Base-by-base conservation (phyloP, 2,329 filamentous ascomycete species). In the Sclerotinia minor region DNA sequence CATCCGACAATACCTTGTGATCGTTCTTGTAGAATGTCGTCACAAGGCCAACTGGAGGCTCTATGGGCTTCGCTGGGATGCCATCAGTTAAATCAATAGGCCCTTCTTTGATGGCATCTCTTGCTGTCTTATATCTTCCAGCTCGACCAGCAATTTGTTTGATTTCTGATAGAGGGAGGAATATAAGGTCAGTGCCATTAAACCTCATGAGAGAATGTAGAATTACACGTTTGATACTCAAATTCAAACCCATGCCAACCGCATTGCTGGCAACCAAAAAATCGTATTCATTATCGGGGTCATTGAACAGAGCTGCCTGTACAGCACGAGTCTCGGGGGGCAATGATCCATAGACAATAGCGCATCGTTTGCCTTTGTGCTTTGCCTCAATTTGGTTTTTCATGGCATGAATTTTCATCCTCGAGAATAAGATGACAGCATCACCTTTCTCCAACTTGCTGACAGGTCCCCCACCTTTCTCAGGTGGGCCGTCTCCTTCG, bases 81-180 rank as follows among this genome's bases (percentile, higher is more conserved):
- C 26, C 54, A 47, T 57, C 57, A 32, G 57, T 50, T 38, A 63
- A 15, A 19, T 69, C 69, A 26, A 55, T 55, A 13, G 61, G 38
- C 24, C 68, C 71, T 26, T 71, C 57, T 32, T 76, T 68, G 59
- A 79, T 79, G 38, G 84, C 83, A 75, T 90, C 83, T 38, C 83
- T 81, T 2, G 92, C 92, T 38, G 90, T 89, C 67, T 89, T 88
- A 79, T 89, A 99, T 57, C 95, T 89, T 38, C 95, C 95, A 17
- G 95, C 95, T 72, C 95, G 88, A 24, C 95, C 95, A 61, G 89
- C 95, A 75, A 99, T 99, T 77, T 99, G 95, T 78, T 97, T 97
- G 74, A 97, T 84, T 72, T 97, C 92, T 0, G 93, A 89, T 3
- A 90, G 83, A 0, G 84, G 81, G 32, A 99, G 82, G 5, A 82